These are phyloP conservation scores for Nakaseomyces delphensis DNA, from an alignment of 1,139 yeast genomes.

Conservation along the genomic window DNA sequence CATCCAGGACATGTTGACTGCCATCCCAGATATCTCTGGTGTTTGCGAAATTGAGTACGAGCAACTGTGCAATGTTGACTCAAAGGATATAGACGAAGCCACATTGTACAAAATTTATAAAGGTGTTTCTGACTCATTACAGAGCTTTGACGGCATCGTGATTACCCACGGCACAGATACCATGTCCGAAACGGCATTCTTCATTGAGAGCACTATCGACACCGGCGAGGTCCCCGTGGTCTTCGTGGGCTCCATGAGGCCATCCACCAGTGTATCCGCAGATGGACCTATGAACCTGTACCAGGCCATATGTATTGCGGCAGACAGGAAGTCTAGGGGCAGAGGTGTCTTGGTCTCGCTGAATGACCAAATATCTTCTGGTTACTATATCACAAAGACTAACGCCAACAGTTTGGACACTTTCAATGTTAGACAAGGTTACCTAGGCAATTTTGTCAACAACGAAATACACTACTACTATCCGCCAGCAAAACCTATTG, in stretches of 20 bases:
- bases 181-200: conserved; percentile 62
- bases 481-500: conserved; percentile 53
- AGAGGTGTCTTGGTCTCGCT: conserved; percentile 58
- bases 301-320: conserved; percentile 60
- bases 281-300: conserved; percentile 69
- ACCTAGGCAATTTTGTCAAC: conserved; percentile 59
- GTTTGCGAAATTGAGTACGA: conserved; percentile 55
- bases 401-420: conserved; percentile 64
- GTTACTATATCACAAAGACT: conserved; percentile 60
- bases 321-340: conserved; percentile 41
- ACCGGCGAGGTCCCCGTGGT: conserved; percentile 53
- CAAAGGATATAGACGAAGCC: conserved; percentile 48
- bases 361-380: conserved; percentile 60
- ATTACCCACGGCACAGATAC: conserved; percentile 71
- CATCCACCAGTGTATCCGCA: conserved; percentile 58
- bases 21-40: conserved; percentile 53
- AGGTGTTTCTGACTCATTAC: conserved; percentile 36
- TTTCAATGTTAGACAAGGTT: conserved; percentile 63
- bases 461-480: conserved; percentile 56
- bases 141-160: conserved; percentile 43
- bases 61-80: conserved; percentile 57
- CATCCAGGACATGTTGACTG: conserved; percentile 48
- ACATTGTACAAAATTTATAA: conserved; percentile 35
- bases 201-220: conserved; percentile 50
- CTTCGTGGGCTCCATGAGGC: conserved; percentile 66